A percentile compares a stretch with the other conserved stretches of the same genome.
These are phyloP conservation scores for Colletotrichum spaethianum DNA, from an alignment of 2,329 filamentous ascomycete species.

Conservation along the genomic window DNA sequence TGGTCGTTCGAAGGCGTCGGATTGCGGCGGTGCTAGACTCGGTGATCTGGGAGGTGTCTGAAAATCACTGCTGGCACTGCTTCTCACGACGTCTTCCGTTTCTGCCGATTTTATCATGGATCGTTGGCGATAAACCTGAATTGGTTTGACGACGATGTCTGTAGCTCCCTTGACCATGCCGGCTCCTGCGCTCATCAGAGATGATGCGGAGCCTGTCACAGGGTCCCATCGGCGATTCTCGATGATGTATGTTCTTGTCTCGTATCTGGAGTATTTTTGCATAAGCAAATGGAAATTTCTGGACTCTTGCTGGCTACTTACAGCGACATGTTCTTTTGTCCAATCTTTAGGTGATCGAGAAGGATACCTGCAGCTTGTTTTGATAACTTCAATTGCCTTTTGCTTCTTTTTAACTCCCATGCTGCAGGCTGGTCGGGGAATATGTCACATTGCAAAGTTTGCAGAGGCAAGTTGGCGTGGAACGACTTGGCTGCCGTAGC, in stretches of 20 bases:
- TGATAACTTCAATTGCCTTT: slow-evolving; percentile 59
- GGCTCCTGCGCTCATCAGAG: slow-evolving; percentile 31
- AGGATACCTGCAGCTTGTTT: slow-evolving; percentile 68
- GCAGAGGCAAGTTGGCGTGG: slow-evolving; percentile 53
- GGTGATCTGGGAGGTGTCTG: not conserved
- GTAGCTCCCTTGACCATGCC: slow-evolving; percentile 39
- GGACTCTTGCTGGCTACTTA: not conserved
- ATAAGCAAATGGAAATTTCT: accelerated
- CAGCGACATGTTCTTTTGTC: slow-evolving; percentile 27
- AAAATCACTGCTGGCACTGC: not conserved
- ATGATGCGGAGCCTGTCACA: slow-evolving; percentile 46
- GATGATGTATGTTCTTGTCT: slow-evolving; percentile 54
- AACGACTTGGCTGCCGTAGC: slow-evolving; percentile 57
- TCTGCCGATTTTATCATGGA: slow-evolving; percentile 10
- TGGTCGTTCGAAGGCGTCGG: slow-evolving; percentile 8
- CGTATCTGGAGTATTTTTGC: slow-evolving; percentile 51
- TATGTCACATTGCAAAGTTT: slow-evolving; percentile 54
- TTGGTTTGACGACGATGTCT: slow-evolving; percentile 43
- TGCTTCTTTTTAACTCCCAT: slow-evolving; percentile 62
- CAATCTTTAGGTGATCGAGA: slow-evolving; percentile 64
- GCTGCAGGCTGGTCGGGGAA: slow-evolving; percentile 63
- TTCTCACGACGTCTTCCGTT: slow-evolving; percentile 12
- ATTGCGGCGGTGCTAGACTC: slow-evolving; percentile 5
- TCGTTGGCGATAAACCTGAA: slow-evolving; percentile 32
- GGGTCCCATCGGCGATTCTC: slow-evolving; percentile 53